A percentile compares a stretch with the other conserved stretches of the same genome.
Conservation (phyloP, 139 green algal genomes). For the Marvania coccoides region DNA sequence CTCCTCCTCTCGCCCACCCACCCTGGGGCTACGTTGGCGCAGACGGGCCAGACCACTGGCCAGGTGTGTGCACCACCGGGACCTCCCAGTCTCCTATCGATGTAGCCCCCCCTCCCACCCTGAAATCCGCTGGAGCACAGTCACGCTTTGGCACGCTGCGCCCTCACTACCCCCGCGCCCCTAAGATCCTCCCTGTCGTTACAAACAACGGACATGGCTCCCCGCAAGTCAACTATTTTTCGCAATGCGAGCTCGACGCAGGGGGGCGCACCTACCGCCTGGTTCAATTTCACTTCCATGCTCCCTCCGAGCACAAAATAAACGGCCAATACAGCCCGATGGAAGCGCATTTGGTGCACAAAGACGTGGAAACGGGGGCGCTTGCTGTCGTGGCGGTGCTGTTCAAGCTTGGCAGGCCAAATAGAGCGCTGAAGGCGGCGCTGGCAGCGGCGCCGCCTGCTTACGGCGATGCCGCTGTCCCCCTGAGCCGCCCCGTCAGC, state of each 20-base stretch:
- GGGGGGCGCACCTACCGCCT: slow-evolving; percentile 49
- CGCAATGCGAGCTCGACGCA: neutral
- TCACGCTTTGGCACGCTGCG: slow-evolving; percentile 26
- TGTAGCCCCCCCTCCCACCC: slow-evolving; percentile 18
- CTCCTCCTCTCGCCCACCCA: no score
- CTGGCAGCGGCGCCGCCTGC: neutral
- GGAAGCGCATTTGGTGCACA: slow-evolving; percentile 78
- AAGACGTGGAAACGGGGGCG: slow-evolving; percentile 42
- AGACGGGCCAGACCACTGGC: slow-evolving; percentile 20
- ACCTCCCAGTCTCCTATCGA: slow-evolving; percentile 42
- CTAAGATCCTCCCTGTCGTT: slow-evolving; percentile 15
- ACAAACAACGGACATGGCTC: slow-evolving; percentile 65
- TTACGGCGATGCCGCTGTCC: neutral
- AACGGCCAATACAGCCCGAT: slow-evolving; percentile 51
- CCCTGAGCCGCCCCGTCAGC: slow-evolving; percentile 29
- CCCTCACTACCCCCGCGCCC: neutral
- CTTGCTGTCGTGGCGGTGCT: neutral
- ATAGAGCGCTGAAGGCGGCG: neutral
- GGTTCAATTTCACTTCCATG: slow-evolving; percentile 82
- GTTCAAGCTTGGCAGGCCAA: neutral
- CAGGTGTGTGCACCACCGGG: slow-evolving; percentile 25
- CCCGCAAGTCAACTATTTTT: slow-evolving; percentile 49
- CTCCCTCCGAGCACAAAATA: slow-evolving; percentile 65
- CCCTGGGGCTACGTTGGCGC: neutral
- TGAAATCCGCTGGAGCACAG: slow-evolving; percentile 17